Conservation (phyloP, 768 basidiomycete species). For the Harrya chromipes region DNA sequence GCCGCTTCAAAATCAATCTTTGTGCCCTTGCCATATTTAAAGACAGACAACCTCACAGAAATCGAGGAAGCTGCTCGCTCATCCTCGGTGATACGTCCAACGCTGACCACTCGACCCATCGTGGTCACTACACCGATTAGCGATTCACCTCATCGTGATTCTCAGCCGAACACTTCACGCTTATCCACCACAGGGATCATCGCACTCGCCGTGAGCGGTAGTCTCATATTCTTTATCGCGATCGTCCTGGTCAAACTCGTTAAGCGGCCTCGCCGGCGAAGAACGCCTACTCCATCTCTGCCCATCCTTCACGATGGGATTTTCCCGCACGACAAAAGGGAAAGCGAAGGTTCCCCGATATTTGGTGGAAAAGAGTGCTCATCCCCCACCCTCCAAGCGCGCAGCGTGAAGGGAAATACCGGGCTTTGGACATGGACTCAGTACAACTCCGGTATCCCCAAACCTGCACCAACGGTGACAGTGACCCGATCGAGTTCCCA, state of each 20-base stretch:
- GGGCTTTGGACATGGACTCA: slow-evolving; percentile 57
- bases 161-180: slow-evolving; percentile 25
- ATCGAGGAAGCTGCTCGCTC: slow-evolving; percentile 14
- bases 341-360: slow-evolving; percentile 60
- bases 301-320: slow-evolving; percentile 63
- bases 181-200: slow-evolving; percentile 49
- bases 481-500: slow-evolving; percentile 25
- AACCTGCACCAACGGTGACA: slow-evolving; percentile 21
- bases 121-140: background rate
- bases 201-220: slow-evolving; percentile 51
- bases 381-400: slow-evolving; percentile 29
- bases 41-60: slow-evolving; percentile 25
- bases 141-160: slow-evolving; percentile 1
- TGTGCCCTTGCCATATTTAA: slow-evolving; percentile 27
- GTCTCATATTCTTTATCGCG: slow-evolving; percentile 45
- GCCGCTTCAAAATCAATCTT: slow-evolving; percentile 23
- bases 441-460: slow-evolving; percentile 41
- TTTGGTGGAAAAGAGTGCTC: slow-evolving; percentile 75
- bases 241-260: slow-evolving; percentile 48
- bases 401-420: slow-evolving; percentile 38
- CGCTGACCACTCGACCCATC: slow-evolving; percentile 3
- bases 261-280: slow-evolving; percentile 47
- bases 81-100: slow-evolving; percentile 4
- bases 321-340: slow-evolving; percentile 43
- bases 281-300: slow-evolving; percentile 69